phyloP scores from a whole-genome alignment of 352 stramenopile species.

The Vaucheria bursata region DNA sequence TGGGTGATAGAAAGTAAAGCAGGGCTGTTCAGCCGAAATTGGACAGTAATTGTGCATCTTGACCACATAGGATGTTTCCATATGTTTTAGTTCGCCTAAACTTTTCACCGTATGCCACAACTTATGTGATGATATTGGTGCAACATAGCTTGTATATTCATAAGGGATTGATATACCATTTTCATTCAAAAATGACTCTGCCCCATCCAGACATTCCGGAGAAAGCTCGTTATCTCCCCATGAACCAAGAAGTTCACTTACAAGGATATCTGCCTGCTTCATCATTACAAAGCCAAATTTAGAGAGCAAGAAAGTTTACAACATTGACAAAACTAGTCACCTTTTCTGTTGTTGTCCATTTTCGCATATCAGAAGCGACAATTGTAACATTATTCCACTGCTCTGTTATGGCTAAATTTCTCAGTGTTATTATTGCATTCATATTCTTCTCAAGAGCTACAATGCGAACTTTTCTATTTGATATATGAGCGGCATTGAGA shows the following conservation, averaged over 20 bases:
- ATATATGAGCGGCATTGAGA: constrained; percentile 58
- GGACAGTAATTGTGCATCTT: constrained; percentile 78
- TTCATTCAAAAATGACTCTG: constrained; percentile 76
- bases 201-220: constrained; percentile 91
- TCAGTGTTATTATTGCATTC: constrained; percentile 88
- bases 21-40: constrained; percentile 69
- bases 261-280: constrained; percentile 43
- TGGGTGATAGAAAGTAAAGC: constrained; percentile 84
- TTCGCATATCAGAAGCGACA: constrained; percentile 51
- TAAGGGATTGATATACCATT: constrained; percentile 75
- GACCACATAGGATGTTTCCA: constrained; percentile 96
- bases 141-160: constrained; percentile 85
- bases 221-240: constrained; percentile 98
- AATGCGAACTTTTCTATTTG: constrained; percentile 55
- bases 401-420: constrained; percentile 50
- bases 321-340: too few species aligned
- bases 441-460: constrained; percentile 97
- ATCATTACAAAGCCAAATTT: neutral
- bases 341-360: constrained; percentile 51
- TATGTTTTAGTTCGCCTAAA: constrained; percentile 45
- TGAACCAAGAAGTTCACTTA: constrained; percentile 81
- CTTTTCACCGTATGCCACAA: constrained; percentile 77
- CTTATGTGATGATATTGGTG: constrained; percentile 80
- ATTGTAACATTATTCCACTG: constrained; percentile 57
- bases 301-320: too few species aligned